Conservation (phyloP, 2,329 filamentous ascomycete species). For the Pestalotiopsis sp. region DNA sequence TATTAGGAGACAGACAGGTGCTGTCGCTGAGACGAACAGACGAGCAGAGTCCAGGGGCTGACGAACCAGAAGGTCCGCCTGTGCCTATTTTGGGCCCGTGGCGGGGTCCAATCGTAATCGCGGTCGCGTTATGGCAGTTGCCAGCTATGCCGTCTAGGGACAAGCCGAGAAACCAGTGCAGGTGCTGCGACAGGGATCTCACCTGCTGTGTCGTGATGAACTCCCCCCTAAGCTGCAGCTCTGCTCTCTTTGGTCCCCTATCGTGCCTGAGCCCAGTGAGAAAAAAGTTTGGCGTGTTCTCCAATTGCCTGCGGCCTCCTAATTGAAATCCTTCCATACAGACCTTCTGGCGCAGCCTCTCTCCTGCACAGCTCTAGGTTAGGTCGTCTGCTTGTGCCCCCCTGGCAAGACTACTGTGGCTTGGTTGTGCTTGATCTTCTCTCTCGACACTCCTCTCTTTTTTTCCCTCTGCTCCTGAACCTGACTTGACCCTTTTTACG, state of each 20-base stretch:
- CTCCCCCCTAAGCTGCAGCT: neutral
- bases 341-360: neutral
- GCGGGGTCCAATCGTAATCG: conserved; percentile 7
- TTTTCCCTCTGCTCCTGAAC: neutral
- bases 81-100: conserved; percentile 3
- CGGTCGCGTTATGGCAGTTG: neutral
- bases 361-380: neutral
- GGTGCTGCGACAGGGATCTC: neutral
- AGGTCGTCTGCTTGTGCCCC: neutral
- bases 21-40: neutral
- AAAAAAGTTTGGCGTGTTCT: conserved; percentile 8
- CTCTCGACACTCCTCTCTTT: neutral
- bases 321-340: conserved; percentile 1
- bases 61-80: conserved; percentile 2
- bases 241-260: neutral
- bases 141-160: neutral
- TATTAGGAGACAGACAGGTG: neutral
- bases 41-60: neutral
- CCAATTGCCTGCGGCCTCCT: neutral
- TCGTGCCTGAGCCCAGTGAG: neutral
- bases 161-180: neutral
- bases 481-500: neutral
- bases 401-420: neutral
- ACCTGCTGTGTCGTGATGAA: neutral
- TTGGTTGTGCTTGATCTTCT: neutral